phyloP scores from a whole-genome alignment of 495 filamentous ascomycete genomes.

The Penicillium verhagenii region DNA sequence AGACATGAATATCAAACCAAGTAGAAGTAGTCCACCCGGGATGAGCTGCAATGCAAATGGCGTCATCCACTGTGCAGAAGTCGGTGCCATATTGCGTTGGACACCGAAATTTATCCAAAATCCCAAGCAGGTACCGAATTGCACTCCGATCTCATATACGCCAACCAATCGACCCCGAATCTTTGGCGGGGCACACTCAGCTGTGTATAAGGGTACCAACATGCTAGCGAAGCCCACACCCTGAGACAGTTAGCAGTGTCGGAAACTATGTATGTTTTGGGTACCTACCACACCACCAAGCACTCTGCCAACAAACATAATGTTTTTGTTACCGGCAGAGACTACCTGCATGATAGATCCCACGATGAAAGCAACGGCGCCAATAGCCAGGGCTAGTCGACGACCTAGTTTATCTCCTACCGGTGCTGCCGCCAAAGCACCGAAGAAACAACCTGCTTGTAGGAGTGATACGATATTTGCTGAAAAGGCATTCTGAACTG shows the following conservation, averaged over 20 bases:
- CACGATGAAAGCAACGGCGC: slow-evolving; percentile 50
- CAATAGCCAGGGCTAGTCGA: slow-evolving; percentile 46
- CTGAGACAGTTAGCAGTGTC: slow-evolving; percentile 40
- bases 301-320: not conserved
- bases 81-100: slow-evolving; percentile 12
- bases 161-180: slow-evolving; percentile 72
- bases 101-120: slow-evolving; percentile 59
- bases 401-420: slow-evolving; percentile 49
- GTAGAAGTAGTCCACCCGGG: slow-evolving; percentile 37
- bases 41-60: slow-evolving; percentile 22
- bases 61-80: slow-evolving; percentile 18
- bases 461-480: slow-evolving; percentile 62
- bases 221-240: slow-evolving; percentile 69
- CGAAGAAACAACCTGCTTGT: slow-evolving; percentile 51
- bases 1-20: slow-evolving; percentile 52
- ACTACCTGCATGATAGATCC: slow-evolving; percentile 48
- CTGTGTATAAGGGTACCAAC: slow-evolving; percentile 70
- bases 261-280: slow-evolving; percentile 51
- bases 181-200: slow-evolving; percentile 70
- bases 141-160: slow-evolving; percentile 64
- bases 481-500: slow-evolving; percentile 29
- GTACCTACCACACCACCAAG: not conserved
- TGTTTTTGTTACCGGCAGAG: not conserved
- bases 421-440: slow-evolving; percentile 29
- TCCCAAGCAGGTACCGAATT: slow-evolving; percentile 60